A percentile compares a stretch with the other conserved stretches of the same genome.
Conservation (phyloP, 352 stramenopile species). For the Blastocystis sp. region DNA sequence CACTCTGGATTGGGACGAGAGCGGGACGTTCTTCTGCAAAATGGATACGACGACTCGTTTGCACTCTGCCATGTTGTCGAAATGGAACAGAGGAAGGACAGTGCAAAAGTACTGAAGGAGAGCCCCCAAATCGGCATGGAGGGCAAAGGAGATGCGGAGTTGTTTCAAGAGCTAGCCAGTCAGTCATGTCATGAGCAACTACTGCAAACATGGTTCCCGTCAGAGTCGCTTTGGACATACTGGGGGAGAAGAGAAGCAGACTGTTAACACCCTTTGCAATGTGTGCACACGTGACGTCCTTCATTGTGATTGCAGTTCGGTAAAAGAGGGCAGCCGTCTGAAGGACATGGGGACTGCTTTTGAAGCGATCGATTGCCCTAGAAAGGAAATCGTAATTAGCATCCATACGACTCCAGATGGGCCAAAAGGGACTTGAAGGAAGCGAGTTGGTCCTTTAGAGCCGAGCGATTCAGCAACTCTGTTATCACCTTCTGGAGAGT, state of each 20-base stretch:
- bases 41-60: neutral
- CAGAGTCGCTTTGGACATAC: neutral
- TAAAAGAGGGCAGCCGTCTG: neutral
- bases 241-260: neutral
- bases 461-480: too few relatives aligned
- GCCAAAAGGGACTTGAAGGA: too few relatives aligned
- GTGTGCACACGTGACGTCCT: neutral
- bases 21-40: too few relatives aligned
- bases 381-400: too few relatives aligned
- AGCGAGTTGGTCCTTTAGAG: too few relatives aligned
- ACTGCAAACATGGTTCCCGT: neutral
- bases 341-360: too few relatives aligned
- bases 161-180: neutral
- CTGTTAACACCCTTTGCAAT: neutral
- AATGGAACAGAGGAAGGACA: neutral
- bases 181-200: neutral
- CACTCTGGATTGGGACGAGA: too few relatives aligned
- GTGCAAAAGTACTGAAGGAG: neutral
- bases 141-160: neutral
- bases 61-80: neutral
- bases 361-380: too few relatives aligned
- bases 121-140: neutral
- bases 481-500: too few relatives aligned
- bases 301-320: neutral
- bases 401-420: too few relatives aligned